A percentile compares a stretch with the other conserved stretches of the same genome.
Conservation (phyloP, 305 asterid species). For the Nicotiana rustica region DNA sequence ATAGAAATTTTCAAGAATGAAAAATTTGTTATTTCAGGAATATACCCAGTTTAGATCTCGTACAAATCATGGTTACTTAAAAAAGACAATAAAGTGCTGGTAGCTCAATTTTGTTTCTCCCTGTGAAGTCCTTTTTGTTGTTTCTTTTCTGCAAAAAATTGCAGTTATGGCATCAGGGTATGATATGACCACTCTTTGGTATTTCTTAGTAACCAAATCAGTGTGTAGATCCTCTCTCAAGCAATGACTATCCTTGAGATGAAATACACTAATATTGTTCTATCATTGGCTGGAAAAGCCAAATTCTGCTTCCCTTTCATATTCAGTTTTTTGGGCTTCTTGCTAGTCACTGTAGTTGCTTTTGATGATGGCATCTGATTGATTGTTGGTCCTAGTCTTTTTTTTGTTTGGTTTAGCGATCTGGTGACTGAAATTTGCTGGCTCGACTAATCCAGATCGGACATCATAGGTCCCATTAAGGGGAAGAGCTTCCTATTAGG, state of each 20-base stretch:
- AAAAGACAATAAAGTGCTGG: background rate
- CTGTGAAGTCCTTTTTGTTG: background rate
- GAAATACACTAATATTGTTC: background rate
- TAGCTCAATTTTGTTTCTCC: constrained; percentile 11
- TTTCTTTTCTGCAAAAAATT: background rate
- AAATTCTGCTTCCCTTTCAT: background rate
- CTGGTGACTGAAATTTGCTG: too few relatives aligned
- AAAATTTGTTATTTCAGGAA: background rate
- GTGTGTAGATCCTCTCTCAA: too few relatives aligned
- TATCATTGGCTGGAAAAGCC: background rate
- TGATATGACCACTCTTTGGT: background rate
- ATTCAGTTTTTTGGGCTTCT: background rate
- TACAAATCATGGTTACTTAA: constrained; percentile 16
- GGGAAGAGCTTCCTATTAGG: too few relatives aligned
- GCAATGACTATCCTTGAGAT: background rate
- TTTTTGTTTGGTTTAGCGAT: too few relatives aligned
- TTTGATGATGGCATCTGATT: too few relatives aligned
- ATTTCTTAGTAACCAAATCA: background rate
- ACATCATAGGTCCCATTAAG: too few relatives aligned
- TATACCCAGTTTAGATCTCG: background rate
- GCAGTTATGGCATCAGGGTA: background rate
- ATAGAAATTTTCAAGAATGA: background rate
- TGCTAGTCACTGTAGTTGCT: background rate
- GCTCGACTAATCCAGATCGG: too few relatives aligned
- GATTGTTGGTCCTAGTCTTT: background rate